Evolutionary conservation across 2,329 filamentous ascomycete genomes (phyloP), one percentile per base, ranked within the genome.

Genomic region (Pseudogymnoascus sp.): DNA sequence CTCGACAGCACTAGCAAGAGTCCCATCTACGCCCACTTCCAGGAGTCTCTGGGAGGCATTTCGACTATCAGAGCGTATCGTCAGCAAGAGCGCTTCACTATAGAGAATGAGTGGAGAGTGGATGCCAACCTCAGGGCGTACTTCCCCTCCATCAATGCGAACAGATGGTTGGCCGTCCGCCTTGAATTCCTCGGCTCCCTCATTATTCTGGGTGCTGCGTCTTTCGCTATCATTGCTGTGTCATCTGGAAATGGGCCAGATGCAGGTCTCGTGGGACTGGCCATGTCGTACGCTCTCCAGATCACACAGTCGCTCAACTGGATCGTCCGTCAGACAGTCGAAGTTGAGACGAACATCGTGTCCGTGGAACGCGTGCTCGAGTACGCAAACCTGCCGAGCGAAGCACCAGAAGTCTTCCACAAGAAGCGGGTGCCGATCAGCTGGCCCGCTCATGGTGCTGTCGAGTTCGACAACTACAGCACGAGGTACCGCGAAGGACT

Each of bases 321-420:
- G 94, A 96, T 99, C 69, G 94, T 99, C 58, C 85, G 95, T 61
- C 94, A 99, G 75, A 96, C 92, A 0, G 94, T 99, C 33, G 95
- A 99, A 74, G 94, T 99, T n/a, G 95, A 99, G 79, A 97, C 92
- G n/a, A 99, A 99, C 74, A 99, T 99, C 69, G 92, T 99, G 48
- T 96, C 92, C 8, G 94, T 99, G 35, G 94, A 99, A 79, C 88
- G 94, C 70, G 92, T 99, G 55, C 84, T 99, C 57, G 95, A 99
- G 74, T 99, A 99, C 75, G 90, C 92, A 61, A 82, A 83, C 57
- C 81, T 99, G 64, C 92, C 92, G 23, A 94, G 88, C 72, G 94
- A 99, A 76, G 92, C 94, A 57, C 90, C 92, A 6, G 94, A 99
- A 72, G 90, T 97, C 65, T 88, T 97, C 67, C 88, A 89, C 69